These are phyloP conservation scores for Rhipidocladum racemiflorum DNA, from an alignment of 176 grass and related monocot species.

Conservation along the genomic window DNA sequence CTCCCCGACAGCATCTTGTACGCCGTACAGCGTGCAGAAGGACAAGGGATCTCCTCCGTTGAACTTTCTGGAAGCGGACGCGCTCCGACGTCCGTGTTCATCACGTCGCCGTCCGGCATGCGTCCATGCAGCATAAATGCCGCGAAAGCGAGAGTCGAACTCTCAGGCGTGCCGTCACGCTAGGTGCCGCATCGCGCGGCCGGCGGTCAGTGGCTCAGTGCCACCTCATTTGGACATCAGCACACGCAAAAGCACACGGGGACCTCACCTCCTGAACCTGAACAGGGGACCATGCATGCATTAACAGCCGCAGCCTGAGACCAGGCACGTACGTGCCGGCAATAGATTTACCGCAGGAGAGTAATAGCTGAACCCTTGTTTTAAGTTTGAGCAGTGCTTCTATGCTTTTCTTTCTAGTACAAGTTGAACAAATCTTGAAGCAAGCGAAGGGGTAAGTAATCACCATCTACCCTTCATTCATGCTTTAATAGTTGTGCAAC, in stretches of 20 bases:
- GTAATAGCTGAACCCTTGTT: neutral
- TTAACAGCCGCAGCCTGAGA: neutral
- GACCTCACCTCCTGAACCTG: neutral
- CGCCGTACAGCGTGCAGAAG: neutral
- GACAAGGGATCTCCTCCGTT: neutral
- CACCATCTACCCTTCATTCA: no score
- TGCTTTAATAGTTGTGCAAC: no score
- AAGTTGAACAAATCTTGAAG: no score
- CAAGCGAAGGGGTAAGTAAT: no score
- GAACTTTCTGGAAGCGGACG: constrained; percentile 33
- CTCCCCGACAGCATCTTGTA: constrained; percentile 20
- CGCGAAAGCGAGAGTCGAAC: constrained; percentile 30
- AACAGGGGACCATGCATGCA: constrained; percentile 1
- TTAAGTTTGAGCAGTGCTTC: no score
- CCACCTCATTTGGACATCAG: constrained; percentile 3
- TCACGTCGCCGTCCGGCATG: constrained; percentile 32
- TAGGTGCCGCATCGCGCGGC: constrained; percentile 33
- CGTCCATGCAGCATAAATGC: constrained; percentile 32
- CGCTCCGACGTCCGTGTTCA: constrained; percentile 15
- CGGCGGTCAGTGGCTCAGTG: neutral
- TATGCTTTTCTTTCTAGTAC: no score
- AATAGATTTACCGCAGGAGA: neutral
- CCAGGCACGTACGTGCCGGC: neutral
- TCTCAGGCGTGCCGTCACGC: constrained; percentile 20
- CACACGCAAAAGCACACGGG: neutral